Percentiles rank a stretch among this genome's conserved stretches.
Conservation (phyloP, 169 alveolate species). For the Plasmodium coatneyi region DNA sequence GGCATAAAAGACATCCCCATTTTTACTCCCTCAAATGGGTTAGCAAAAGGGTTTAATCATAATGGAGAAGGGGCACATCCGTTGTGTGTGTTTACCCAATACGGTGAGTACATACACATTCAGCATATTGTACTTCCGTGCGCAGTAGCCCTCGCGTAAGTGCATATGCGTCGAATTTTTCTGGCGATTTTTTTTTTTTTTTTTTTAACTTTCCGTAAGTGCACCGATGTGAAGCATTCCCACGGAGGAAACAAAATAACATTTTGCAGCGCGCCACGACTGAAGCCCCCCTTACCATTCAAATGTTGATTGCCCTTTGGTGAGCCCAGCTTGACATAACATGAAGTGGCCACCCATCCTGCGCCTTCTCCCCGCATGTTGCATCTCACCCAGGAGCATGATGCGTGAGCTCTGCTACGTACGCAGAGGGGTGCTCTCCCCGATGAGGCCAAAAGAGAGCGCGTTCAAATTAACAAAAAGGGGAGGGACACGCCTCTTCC, state of each 20-base stretch:
- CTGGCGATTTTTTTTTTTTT: neutral
- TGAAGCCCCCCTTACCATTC: neutral
- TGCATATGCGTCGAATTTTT: neutral
- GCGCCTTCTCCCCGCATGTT: neutral
- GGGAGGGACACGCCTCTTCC: neutral
- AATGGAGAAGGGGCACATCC: neutral
- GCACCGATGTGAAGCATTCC: neutral
- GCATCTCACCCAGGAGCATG: conserved; percentile 6
- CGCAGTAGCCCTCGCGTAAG: neutral
- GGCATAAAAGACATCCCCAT: neutral
- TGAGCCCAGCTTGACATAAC: conserved; percentile 3
- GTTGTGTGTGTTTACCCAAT: neutral
- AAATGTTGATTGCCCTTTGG: neutral
- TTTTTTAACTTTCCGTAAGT: neutral
- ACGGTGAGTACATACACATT: neutral
- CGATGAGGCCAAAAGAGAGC: neutral
- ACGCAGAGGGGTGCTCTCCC: neutral
- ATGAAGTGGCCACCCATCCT: conserved; percentile 4
- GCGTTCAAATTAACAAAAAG: neutral
- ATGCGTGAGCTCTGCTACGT: conserved; percentile 13
- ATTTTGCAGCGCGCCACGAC: neutral
- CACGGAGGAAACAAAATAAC: neutral
- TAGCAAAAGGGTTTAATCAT: neutral
- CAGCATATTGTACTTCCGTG: neutral
- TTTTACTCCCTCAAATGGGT: neutral